Conservation (phyloP, 805 yeast species). For the Kuraishia borneana region DNA sequence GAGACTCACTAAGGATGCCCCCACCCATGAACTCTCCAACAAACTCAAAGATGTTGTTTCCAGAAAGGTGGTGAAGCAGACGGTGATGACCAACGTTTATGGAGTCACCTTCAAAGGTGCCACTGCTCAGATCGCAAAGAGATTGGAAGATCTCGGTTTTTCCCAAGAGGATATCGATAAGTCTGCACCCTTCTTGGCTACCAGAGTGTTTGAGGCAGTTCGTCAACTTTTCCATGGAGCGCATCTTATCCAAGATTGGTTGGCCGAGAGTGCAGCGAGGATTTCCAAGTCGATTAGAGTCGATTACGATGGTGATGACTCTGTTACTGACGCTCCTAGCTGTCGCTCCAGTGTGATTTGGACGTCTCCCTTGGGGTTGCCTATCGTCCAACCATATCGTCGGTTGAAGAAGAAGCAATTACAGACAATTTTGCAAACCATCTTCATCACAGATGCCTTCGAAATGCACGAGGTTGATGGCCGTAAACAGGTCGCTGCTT, state of each 20-base stretch:
- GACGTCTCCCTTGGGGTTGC: conserved; percentile 94
- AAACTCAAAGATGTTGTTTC: conserved; percentile 50
- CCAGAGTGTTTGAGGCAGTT: conserved; percentile 71
- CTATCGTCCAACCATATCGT: conserved; percentile 96
- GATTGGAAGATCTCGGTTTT: conserved; percentile 48
- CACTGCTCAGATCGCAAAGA: conserved; percentile 73
- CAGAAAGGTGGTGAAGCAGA: conserved; percentile 88
- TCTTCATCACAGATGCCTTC: conserved; percentile 83
- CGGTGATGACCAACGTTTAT: conserved; percentile 96
- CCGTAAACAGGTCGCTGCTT: conserved; percentile 83
- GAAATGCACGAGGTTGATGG: conserved; percentile 73
- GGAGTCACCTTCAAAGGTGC: conserved; percentile 97
- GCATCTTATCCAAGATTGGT: conserved; percentile 93
- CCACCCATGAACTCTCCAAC: conserved; percentile 43
- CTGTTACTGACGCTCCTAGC: conserved; percentile 35
- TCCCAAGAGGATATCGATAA: conserved; percentile 30
- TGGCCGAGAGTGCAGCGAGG: conserved; percentile 73
- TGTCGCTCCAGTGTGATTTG: conserved; percentile 86
- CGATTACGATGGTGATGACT: conserved; percentile 25
- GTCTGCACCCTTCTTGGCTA: conserved; percentile 56
- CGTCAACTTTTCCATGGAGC: conserved; percentile 86
- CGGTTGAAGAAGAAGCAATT: conserved; percentile 52
- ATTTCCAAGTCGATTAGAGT: conserved; percentile 70
- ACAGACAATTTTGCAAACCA: conserved; percentile 76
- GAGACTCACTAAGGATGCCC: conserved; percentile 43